Percentiles rank a stretch among this genome's conserved stretches.
Conservation (phyloP, 345 rosid species). For the Salix dunnii region DNA sequence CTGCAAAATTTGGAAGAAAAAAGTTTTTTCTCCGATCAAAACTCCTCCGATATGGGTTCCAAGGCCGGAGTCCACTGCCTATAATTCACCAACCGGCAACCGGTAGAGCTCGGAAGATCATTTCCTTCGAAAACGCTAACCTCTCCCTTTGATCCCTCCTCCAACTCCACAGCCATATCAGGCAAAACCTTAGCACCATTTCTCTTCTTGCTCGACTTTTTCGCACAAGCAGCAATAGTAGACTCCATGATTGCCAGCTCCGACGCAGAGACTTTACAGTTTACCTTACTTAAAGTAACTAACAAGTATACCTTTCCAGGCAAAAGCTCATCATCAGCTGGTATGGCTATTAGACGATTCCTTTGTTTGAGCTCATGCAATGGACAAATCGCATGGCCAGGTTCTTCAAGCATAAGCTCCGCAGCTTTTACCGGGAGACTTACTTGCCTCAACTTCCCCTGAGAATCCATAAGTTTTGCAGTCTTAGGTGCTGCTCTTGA, state of each 20-base stretch:
- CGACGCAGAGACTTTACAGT: constrained; percentile 25
- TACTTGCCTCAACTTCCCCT: constrained; percentile 27
- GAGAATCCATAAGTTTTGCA: constrained; percentile 28
- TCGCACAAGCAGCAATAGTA: constrained; percentile 10
- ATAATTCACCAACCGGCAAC: constrained; percentile 11
- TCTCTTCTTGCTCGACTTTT: constrained; percentile 12
- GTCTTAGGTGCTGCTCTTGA: neutral
- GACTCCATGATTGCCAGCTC: constrained; percentile 23
- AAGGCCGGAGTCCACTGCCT: constrained; percentile 37
- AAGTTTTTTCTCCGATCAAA: neutral
- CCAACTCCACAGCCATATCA: constrained; percentile 3
- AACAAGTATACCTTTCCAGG: constrained; percentile 33
- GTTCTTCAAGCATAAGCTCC: constrained; percentile 54
- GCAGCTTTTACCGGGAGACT: constrained; percentile 36
- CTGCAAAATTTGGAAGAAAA: neutral
- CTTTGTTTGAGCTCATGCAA: constrained; percentile 24
- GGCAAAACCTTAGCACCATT: constrained; percentile 35
- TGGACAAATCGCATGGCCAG: constrained; percentile 30
- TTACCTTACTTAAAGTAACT: constrained; percentile 21
- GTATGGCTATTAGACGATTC: constrained; percentile 27
- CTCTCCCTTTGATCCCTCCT: neutral
- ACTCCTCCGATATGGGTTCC: constrained; percentile 38
- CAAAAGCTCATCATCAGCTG: constrained; percentile 43
- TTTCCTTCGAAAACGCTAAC: neutral
- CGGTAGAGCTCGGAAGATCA: neutral